Evolutionary conservation across 305 asterid genomes (phyloP), one percentile per base, ranked within the genome.

Genomic region (Rubia balearica): DNA sequence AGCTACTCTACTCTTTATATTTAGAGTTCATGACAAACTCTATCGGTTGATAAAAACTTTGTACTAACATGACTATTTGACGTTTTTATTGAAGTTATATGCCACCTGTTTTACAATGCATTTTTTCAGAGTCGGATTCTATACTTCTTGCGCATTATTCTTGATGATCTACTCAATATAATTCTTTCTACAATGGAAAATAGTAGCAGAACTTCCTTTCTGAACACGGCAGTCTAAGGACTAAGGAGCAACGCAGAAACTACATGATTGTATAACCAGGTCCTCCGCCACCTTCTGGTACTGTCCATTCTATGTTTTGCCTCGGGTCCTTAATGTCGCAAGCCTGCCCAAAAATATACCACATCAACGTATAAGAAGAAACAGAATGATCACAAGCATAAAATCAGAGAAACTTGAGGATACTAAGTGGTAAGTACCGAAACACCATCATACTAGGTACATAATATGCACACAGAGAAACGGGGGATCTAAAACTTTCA

Each of bases 201-300:
- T 51, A 17, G 17, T 51, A 51, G 59, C 22, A 1, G 55, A 48
- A 48, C 55, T 48, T 48, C 19, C 16, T 48, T 48, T 14, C 7
- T 48, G 55, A 48, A 9, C 43, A 61, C 12, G 42, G 66, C 38
- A 30, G 43, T 43, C 66, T 12, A 60, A 56, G 30, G 33, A 56
- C 30, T 7, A 24, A 21, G 9, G 9, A 42, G 11, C 46, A 42
- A 59, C 9, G 22, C 14, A 57, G 14, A 22, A 3, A 73, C 79
- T 87, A 93, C 98, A 94, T 87, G 73, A 87, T 73, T 7, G 96
- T 82, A 82, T 94, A 94, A 19, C 86, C 96, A 14, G 98, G 98
- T 63, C 98, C 98, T 2, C 98, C 97, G 0, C 98, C 96, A 13
- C 97, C 97, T 85, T 94, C 97, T 5, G 98, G 98, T 68, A 91